Evolutionary conservation across 768 basidiomycete species (phyloP).

Genomic region (Mycena epipterygia): DNA sequence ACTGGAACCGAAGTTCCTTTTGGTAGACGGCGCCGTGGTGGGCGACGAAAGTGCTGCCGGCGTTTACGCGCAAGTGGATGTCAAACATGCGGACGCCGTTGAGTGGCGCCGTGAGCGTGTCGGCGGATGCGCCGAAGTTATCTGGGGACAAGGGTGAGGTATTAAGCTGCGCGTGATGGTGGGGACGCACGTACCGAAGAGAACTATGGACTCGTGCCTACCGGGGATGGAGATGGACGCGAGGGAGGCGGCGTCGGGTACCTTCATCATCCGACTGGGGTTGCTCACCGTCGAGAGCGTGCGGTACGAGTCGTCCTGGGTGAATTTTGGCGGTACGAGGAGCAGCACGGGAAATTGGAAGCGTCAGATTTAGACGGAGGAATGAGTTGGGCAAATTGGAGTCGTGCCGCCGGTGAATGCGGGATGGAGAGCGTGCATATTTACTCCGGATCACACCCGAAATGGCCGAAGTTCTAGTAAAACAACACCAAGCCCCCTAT

Average conservation of each 20-base stretch:
- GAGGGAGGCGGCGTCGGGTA: slow-evolving; percentile 21
- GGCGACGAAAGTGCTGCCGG: slow-evolving; percentile 24
- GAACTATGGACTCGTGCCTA: slow-evolving; percentile 28
- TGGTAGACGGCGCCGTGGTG: slow-evolving; percentile 36
- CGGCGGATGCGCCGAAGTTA: slow-evolving; percentile 27
- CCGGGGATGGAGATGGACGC: slow-evolving; percentile 33
- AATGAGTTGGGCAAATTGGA: no score
- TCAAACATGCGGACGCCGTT: slow-evolving; percentile 35
- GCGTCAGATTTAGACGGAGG: no score
- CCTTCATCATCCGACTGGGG: slow-evolving; percentile 29
- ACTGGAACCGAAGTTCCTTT: slow-evolving; percentile 37
- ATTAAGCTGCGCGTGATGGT: background rate
- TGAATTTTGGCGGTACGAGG: slow-evolving; percentile 1
- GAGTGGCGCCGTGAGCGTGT: slow-evolving; percentile 30
- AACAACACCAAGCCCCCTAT: no score
- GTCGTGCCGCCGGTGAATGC: no score
- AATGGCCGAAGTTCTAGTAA: no score
- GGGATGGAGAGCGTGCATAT: no score
- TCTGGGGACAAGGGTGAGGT: slow-evolving; percentile 10
- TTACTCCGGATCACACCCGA: no score
- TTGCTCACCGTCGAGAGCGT: slow-evolving; percentile 31
- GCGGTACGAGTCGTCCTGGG: slow-evolving; percentile 30
- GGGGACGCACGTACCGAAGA: slow-evolving; percentile 10
- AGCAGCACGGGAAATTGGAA: slow-evolving; percentile 16
- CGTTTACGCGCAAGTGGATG: slow-evolving; percentile 31